Evolutionary conservation across 2,329 filamentous ascomycete genomes (phyloP), one percentile per base, ranked within the genome.

Genomic region (Tolypocladium amazonense): DNA sequence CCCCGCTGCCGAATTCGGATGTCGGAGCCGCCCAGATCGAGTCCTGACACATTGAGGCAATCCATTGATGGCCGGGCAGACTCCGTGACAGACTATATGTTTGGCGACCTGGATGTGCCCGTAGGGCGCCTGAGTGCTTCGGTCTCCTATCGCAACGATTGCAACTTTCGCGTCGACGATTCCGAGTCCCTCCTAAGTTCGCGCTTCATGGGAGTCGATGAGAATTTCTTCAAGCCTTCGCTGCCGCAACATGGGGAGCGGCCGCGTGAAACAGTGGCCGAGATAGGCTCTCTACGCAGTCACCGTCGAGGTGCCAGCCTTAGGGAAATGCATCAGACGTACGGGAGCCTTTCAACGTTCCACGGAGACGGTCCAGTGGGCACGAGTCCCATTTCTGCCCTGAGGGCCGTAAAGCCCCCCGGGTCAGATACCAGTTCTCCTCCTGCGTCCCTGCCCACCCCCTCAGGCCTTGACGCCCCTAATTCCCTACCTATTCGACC

Each of bases 111-210:
- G 23, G 90, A 96, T 61, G 90, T 93, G 37, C 92, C 92, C 14
- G 88, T 91, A 35, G 94, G 94, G 33, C 86, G 89, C 6, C 84
- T 99, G 66, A 88, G 86, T 60, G 87, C 93, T 57, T 85, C 88
- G 43, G 90, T 96, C 37, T 86, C 87, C 14, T 96, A 96, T 74
- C 88, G 94, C 63, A 89, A 86, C 60, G 91, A 94, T 69, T 96
- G 90, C 76, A 91, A 88, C 68, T 97, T 99, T 72, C 86, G 89
- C 54, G 86, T 97, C 45, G 93, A 96, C 67, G 91, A 97, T 72
- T 89, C 92, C 0, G 94, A 97, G 73, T 88, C 92, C 6, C 76
- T 97, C 11, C 76, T 97, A 52, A 96, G 92, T 75, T 97, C 93
- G 18, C 88, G 91, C 38, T 96, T 97, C 69, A 92, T 96, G 83